Evolutionary conservation across 2,329 filamentous ascomycete genomes (phyloP).

Genomic region (Zalaria obscura): DNA sequence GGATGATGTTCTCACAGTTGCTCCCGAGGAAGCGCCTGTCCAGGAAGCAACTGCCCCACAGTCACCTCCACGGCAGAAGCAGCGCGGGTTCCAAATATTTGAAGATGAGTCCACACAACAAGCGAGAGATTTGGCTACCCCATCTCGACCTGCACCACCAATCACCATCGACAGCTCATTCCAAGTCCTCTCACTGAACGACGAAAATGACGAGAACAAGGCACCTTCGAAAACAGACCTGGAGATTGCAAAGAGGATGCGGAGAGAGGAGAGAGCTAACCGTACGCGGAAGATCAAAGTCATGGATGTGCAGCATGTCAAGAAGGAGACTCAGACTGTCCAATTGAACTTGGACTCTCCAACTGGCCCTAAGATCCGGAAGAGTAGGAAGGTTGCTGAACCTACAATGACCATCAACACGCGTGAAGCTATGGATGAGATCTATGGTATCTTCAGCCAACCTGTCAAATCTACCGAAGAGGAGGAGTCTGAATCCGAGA

Average conservation of each 20-base stretch:
- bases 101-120: slow-evolving; percentile 12
- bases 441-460: slow-evolving; percentile 93
- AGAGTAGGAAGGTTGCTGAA: slow-evolving; percentile 58
- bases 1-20: slow-evolving; percentile 1
- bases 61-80: slow-evolving; percentile 9
- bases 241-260: slow-evolving; percentile 32
- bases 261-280: slow-evolving; percentile 34
- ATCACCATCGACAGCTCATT: slow-evolving; percentile 11
- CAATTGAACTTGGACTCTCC: slow-evolving; percentile 89
- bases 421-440: slow-evolving; percentile 87
- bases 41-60: slow-evolving; percentile 1
- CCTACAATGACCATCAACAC: slow-evolving; percentile 99
- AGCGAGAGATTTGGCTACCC: slow-evolving; percentile 1
- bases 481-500: slow-evolving; percentile 40
- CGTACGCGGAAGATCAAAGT: slow-evolving; percentile 50
- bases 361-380: slow-evolving; percentile 68
- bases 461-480: slow-evolving; percentile 44
- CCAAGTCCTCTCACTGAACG: slow-evolving; percentile 19
- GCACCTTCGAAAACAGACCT: slow-evolving; percentile 21
- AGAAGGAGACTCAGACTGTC: slow-evolving; percentile 81
- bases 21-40: neutral
- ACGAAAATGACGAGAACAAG: slow-evolving; percentile 33
- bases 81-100: slow-evolving; percentile 19
- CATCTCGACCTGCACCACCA: slow-evolving; percentile 1
- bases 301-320: slow-evolving; percentile 58